Percentiles rank a stretch among this genome's conserved stretches.
Conservation (phyloP, 306 rosid species). For the Citrullus colocynthis region DNA sequence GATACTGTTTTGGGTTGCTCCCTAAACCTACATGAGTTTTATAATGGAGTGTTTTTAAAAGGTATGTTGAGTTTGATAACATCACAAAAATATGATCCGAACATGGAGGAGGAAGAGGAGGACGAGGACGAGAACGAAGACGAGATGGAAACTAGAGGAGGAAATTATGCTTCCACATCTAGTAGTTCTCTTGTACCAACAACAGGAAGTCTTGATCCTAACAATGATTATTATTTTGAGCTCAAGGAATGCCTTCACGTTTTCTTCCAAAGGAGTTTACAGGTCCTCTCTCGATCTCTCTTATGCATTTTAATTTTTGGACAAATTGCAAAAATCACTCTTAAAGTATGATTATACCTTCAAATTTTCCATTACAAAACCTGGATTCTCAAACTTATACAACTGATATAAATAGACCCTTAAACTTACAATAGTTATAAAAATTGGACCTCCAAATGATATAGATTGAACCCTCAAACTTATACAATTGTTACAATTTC, state of each 20-base stretch:
- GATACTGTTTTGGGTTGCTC: neutral
- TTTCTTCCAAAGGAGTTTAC: neutral
- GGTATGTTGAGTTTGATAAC: neutral
- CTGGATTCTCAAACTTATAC: no score
- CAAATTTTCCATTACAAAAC: no score
- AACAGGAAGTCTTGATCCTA: neutral
- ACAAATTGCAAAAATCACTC: no score
- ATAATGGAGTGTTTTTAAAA: neutral
- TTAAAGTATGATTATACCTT: no score
- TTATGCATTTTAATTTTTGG: no score
- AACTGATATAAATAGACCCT: no score
- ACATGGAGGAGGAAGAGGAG: neutral
- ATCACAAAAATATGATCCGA: neutral
- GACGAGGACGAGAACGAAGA: neutral
- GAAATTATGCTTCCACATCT: neutral
- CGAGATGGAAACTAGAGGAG: no score
- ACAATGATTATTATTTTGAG: neutral
- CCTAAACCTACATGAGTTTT: neutral
- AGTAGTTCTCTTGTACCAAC: neutral
- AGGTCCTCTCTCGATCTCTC: neutral
- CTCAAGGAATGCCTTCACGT: neutral
- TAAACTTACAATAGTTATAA: no score
- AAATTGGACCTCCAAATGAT: no score
- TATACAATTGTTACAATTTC: no score
- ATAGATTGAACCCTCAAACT: no score